Conservation (phyloP, 768 basidiomycete genomes). For the Rossbeevera mucosa region DNA sequence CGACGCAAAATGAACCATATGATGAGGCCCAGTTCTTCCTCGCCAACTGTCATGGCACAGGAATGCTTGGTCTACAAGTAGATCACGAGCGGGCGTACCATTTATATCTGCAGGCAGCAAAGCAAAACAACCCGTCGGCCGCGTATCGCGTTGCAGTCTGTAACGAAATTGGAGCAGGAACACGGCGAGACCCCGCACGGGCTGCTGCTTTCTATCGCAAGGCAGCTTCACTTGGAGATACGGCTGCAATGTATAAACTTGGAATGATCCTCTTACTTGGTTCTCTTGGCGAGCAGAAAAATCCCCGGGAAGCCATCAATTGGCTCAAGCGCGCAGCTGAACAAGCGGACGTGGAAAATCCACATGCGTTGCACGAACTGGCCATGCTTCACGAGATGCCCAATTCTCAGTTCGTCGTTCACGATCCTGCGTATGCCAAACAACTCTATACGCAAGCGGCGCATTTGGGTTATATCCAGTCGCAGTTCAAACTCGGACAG, state of each 20-base stretch:
- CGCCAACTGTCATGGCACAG: conserved; percentile 95
- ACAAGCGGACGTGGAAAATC: conserved; percentile 97
- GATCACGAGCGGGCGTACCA: conserved; percentile 98
- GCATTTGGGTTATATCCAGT: conserved; percentile 88
- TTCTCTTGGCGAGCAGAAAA: conserved; percentile 72
- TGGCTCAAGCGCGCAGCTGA: conserved; percentile 95
- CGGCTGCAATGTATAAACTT: conserved; percentile 99
- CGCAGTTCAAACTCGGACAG: conserved; percentile 93
- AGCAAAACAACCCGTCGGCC: conserved; percentile 93
- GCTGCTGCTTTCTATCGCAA: conserved; percentile 96
- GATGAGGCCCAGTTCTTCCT: conserved; percentile 98
- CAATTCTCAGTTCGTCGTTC: conserved; percentile 60
- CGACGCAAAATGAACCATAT: conserved; percentile 87
- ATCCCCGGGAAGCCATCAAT: conserved; percentile 86
- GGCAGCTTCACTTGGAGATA: conserved; percentile 93
- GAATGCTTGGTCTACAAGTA: conserved; percentile 90
- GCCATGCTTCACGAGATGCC: conserved; percentile 77
- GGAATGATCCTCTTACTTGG: conserved; percentile 95
- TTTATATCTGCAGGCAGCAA: conserved; percentile 93
- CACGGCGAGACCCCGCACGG: conserved; percentile 78
- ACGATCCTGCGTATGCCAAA: conserved; percentile 79
- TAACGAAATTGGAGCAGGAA: conserved; percentile 97
- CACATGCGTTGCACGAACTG: conserved; percentile 96
- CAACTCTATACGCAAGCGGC: conserved; percentile 87
- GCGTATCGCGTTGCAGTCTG: conserved; percentile 97